Base-by-base conservation (phyloP, 2,329 filamentous ascomycete species). In the Colletotrichum cuscutae region DNA sequence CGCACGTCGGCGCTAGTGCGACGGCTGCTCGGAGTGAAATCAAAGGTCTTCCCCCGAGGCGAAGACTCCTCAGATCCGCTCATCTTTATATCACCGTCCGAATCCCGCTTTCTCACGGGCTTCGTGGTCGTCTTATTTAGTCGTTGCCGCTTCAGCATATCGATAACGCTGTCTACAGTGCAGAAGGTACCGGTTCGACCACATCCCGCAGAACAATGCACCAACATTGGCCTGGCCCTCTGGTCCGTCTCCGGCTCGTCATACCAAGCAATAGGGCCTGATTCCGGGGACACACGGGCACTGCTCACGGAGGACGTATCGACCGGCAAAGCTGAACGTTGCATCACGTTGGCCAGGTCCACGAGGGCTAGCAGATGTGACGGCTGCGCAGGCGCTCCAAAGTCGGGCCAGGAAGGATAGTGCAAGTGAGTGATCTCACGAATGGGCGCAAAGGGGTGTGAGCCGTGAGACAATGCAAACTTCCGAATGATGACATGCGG, bases 401-500 rank as follows among this genome's bases (percentile, higher is more conserved):
- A 98, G 79, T 99, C 97, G 0, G 97, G 97, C 97, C 97, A 99
- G n/a, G 93, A 92, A 0, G 95, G 91, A 81, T 98, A 98, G 80
- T 98, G 95, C 15, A 99, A 86, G 77, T 99, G 97, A 0, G 95
- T 98, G 74, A 99, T 93, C 82, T 98, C 95, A 28, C 96, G 93
- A 76, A 98, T 93, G 0, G 95, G 94, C 24, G 91, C 90, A 79
- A 98, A 98, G 0, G 96, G 95, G 71, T 93, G 89, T 1, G 89
- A 86, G 2, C 90, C 85, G 80, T 98, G 94, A 1, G 91, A 92
- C 32, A 99, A 85, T 0, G 94, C 93, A 78, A 98, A 97, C 80
- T 97, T 97, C 58, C 97, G 93, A 53, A 98, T 90, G 61, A 93
- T 91, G 65, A 97, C 94, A 79, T 92, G 93, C 1, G 95, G 94